Evolutionary conservation across 2,329 filamentous ascomycete genomes (phyloP), one percentile per base, ranked within the genome.

Genomic region (Pseudopyricularia javanii): DNA sequence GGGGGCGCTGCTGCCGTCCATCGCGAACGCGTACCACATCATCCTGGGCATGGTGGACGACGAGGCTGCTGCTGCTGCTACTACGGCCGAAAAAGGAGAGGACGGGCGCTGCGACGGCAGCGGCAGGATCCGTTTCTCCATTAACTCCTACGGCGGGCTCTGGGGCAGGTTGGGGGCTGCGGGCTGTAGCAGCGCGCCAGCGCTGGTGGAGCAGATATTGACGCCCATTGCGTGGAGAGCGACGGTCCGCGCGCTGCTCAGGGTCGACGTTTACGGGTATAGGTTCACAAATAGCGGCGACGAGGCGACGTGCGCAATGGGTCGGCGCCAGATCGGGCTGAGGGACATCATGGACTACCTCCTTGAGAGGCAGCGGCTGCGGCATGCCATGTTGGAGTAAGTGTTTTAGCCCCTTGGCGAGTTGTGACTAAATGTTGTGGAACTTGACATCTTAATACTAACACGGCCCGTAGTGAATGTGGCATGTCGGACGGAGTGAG

Each of bases 211-310:
- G 12, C 40, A 45, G 40, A 45, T 24, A 12, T 5, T 45, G 22
- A 14, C 40, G 40, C 78, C 80, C 0, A 63, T 68, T 4, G 63
- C 74, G 57, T 84, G 80, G 80, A 68, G 78, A 34, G 66, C 70
- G 7, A 70, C 71, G 2, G 71, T 82, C 40, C 70, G 79, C 14
- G 74, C 74, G 2, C 65, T 83, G 53, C 64, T 83, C 17, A 74
- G 73, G 54, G 59, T 76, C 12, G 80, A 83, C 58, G 73, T 83
- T 7, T 80, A 83, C 60, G 80, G 80, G 0, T 60, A 77, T 28
- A 45, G 24, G 4, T 45, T 45, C 24, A 24, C 40, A 11, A 59
- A 33, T 30, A 45, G 24, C 28, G 24, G 9, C 26, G n/a, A 34
- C 7, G 30, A 33, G 22, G 15, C 32, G 14, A 35, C 32, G 11